Percentiles rank a stretch among this genome's conserved stretches.
Evolutionary conservation across 139 green algal genomes (phyloP).

Genomic region (Chlorella sp.): DNA sequence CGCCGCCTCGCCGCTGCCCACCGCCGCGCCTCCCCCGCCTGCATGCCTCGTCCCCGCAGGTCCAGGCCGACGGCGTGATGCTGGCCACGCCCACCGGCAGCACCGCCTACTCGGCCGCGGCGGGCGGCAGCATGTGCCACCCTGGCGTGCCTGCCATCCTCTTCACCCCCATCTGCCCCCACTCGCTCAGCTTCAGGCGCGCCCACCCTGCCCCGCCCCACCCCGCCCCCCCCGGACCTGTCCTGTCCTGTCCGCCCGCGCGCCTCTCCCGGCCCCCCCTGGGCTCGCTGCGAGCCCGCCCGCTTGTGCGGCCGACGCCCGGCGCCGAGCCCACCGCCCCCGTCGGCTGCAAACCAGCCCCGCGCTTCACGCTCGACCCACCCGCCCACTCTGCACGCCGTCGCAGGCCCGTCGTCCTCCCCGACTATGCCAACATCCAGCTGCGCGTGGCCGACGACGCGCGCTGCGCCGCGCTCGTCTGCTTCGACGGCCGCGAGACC

Average conservation of each 20-base stretch:
- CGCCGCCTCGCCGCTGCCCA: not conserved
- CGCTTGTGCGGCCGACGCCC: too few relatives aligned
- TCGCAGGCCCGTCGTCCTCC: conserved; percentile 94
- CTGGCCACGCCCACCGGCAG: conserved; percentile 94
- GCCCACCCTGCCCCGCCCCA: conserved; percentile 14
- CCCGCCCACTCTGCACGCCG: too few relatives aligned
- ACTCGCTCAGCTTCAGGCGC: conserved; percentile 92
- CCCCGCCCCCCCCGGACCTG: not conserved
- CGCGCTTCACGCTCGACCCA: too few relatives aligned
- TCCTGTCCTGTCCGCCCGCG: not conserved
- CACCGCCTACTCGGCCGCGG: conserved; percentile 94
- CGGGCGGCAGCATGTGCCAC: conserved; percentile 92
- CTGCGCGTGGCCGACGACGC: conserved; percentile 80
- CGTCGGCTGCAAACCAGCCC: too few relatives aligned
- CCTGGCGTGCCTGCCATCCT: conserved; percentile 90
- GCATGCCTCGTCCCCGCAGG: conserved; percentile 1
- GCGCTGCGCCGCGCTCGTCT: conserved; percentile 87
- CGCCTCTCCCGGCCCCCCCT: too few relatives aligned
- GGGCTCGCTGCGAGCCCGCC: too few relatives aligned
- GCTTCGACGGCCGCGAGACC: conserved; percentile 92
- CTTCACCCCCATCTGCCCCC: conserved; percentile 94
- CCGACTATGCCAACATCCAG: conserved; percentile 89
- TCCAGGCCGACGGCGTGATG: conserved; percentile 93
- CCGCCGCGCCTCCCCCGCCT: not conserved
- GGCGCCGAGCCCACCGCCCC: too few relatives aligned